phyloP scores from a whole-genome alignment of 805 yeast genomes.

The Starmerella apicola region DNA sequence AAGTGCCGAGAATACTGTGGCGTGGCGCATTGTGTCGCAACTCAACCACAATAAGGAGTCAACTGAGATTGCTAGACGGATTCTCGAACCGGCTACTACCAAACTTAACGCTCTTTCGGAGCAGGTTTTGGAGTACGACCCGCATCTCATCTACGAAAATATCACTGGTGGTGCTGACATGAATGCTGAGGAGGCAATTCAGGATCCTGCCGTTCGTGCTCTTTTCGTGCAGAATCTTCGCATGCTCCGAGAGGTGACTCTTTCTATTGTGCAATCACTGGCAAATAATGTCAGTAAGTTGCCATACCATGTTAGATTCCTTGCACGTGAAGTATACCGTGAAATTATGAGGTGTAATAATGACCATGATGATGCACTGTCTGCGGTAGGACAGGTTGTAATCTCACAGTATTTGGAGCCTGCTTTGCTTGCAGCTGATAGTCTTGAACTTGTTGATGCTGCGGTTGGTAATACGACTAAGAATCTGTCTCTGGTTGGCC shows the following conservation, averaged over 20 bases:
- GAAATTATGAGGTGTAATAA: conserved; percentile 24
- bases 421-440: conserved; percentile 30
- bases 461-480: conserved; percentile 31
- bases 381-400: conserved; percentile 51
- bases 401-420: conserved; percentile 28
- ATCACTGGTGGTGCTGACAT: conserved; percentile 26
- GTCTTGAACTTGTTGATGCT: conserved; percentile 38
- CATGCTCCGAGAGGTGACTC: conserved; percentile 55
- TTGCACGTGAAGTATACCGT: conserved; percentile 36
- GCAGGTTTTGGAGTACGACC: conserved; percentile 69
- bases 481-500: conserved; percentile 46
- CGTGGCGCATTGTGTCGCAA: conserved; percentile 15
- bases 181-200: conserved; percentile 59
- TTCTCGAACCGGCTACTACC: conserved; percentile 30
- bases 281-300: conserved; percentile 32
- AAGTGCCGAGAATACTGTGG: conserved; percentile 11
- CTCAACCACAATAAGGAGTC: conserved; percentile 8
- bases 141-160: conserved; percentile 33
- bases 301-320: conserved; percentile 45
- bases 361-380: conserved; percentile 37
- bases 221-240: conserved; percentile 65
- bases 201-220: conserved; percentile 58
- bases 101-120: conserved; percentile 27
- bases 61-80: conserved; percentile 22
- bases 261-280: conserved; percentile 45